Evolutionary conservation across 257 asterid species (phyloP).

Genomic region (Solanum chmielewskii): DNA sequence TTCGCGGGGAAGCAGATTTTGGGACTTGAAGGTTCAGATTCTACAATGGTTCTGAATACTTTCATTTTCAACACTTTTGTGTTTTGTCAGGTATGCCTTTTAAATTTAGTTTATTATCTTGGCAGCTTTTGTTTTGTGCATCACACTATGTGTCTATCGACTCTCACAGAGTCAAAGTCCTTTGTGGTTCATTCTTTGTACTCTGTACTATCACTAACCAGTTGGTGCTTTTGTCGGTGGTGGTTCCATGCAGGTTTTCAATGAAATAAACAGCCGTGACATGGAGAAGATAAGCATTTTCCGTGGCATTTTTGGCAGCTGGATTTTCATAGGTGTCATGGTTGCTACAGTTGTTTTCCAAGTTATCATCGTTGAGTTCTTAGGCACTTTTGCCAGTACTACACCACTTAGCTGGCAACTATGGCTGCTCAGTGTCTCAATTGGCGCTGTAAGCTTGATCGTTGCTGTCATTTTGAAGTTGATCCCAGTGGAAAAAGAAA

Average conservation of each 20-base stretch:
- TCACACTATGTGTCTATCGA: background rate
- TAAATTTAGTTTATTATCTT: background rate
- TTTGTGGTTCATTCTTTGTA: background rate
- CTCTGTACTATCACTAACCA: background rate
- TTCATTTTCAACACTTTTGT: constrained; percentile 96
- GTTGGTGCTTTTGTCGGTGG: background rate
- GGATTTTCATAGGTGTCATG: constrained; percentile 64
- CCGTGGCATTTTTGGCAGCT: constrained; percentile 51
- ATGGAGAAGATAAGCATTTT: constrained; percentile 84
- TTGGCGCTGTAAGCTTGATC: constrained; percentile 63
- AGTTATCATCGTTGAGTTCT: constrained; percentile 76
- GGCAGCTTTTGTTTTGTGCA: background rate
- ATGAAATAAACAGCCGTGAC: constrained; percentile 96
- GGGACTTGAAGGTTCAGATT: constrained; percentile 54
- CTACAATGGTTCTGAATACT: constrained; percentile 56
- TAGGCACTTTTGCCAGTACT: constrained; percentile 91
- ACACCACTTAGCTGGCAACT: constrained; percentile 73
- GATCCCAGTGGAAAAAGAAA: constrained; percentile 45
- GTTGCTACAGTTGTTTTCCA: constrained; percentile 60
- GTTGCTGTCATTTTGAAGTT: constrained; percentile 66
- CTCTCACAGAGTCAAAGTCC: background rate
- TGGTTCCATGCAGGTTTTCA: constrained; percentile 56
- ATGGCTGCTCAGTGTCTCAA: constrained; percentile 53
- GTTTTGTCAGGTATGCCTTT: constrained; percentile 72
- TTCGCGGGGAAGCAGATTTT: constrained; percentile 57